phyloP scores from a whole-genome alignment of 148 eudicot genomes.

The Cornus kousa region DNA sequence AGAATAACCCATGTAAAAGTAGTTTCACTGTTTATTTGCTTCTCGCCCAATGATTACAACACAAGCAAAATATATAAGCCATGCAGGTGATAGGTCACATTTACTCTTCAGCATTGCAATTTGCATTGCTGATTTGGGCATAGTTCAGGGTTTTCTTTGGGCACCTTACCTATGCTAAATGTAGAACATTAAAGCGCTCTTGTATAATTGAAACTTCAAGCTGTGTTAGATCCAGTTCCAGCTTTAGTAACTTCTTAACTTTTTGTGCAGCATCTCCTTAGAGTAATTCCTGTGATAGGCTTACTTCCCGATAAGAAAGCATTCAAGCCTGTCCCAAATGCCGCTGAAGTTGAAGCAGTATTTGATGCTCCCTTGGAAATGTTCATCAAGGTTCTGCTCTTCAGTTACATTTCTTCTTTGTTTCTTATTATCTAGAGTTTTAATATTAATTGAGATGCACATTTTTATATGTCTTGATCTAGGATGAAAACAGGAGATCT shows the following conservation, averaged over 20 bases:
- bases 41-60: not conserved
- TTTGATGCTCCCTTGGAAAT: constrained; percentile 93
- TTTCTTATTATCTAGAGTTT: not conserved
- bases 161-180: not conserved
- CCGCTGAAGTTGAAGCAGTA: constrained; percentile 72
- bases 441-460: not conserved
- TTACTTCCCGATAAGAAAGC: constrained; percentile 48
- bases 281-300: constrained; percentile 65
- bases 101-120: too few species aligned
- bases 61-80: not conserved
- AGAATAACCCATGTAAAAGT: not conserved
- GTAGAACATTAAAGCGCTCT: not conserved
- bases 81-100: too few species aligned
- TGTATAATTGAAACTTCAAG: not conserved
- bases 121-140: too few species aligned
- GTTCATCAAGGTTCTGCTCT: constrained; percentile 54
- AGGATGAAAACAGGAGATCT: constrained; percentile 74
- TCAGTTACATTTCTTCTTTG: not conserved
- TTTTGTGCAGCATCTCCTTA: constrained; percentile 46
- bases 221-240: not conserved
- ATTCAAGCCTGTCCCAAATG: constrained; percentile 59
- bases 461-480: constrained; percentile 21
- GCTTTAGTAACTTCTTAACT: not conserved
- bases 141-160: too few species aligned
- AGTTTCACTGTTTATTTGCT: not conserved